Evolutionary conservation across 129 eudicot genomes (phyloP), one percentile per base, ranked within the genome.

Genomic region (Flaveria linearis): DNA sequence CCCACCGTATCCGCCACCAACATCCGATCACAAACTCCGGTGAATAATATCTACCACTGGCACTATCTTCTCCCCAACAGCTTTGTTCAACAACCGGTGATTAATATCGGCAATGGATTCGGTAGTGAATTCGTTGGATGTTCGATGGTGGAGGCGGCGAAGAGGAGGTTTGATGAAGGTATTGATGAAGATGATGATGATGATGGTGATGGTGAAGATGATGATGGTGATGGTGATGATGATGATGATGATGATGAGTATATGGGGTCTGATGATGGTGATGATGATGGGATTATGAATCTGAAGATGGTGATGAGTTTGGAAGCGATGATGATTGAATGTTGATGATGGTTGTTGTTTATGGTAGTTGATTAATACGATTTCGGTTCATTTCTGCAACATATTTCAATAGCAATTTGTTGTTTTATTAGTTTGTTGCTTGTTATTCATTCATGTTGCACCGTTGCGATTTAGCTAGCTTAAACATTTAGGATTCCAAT

Each of bases 21-120:
- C 3, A 14, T 26, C 22, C 20, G 25, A 62, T 50, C 49, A 30
- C 43, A 79, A 72, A 25, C 78, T 14, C 68, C 73, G 55, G 49
- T 20, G 50, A 79, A 71, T 36, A 36, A 36, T 51, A 42, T 79
- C 7, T 63, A 79, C 83, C 64, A 43, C 58, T 50, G 62, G 56
- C 78, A 18, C 16, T 61, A 71, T 72, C 30, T 70, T 71, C 76
- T 69, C 9, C 82, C 71, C 5, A 70, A 78, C 20, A 49, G 55
- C 36, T 18, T 6, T 4, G 72, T 71, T 71, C 58, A 18, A 3
- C 73, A 41, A n/a, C 30, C 67, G 6, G 43, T 62, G 57, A 36
- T 50, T 51, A 51, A 33, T n/a, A 36, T 36, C 6, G 1, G 45
- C 18, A 9, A n/a, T 51, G 25, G 71, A 46, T 43, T 78, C 7